These are phyloP conservation scores for Podaxis rugospora DNA, from an alignment of 768 basidiomycete genomes.

Conservation along the genomic window DNA sequence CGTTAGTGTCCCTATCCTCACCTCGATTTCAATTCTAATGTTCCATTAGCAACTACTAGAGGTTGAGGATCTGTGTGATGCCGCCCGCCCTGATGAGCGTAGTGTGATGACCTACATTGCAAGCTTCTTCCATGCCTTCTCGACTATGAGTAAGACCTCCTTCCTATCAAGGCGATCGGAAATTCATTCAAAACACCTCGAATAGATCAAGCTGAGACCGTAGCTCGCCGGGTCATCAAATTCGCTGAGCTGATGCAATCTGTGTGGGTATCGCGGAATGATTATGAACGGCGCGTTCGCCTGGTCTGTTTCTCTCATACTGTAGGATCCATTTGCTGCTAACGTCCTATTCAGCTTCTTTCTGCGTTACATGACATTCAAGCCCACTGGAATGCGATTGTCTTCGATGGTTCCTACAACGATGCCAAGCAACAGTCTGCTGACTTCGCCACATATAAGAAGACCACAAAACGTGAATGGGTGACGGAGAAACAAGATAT, in stretches of 20 bases:
- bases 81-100: constrained; percentile 86
- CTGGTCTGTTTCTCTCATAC: constrained; percentile 34
- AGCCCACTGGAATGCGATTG: constrained; percentile 60
- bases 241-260: constrained; percentile 96
- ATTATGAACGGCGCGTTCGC: constrained; percentile 85
- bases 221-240: constrained; percentile 89
- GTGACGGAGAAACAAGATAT: constrained; percentile 88
- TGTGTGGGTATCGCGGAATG: constrained; percentile 82
- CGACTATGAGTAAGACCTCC: constrained; percentile 75
- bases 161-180: background rate
- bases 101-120: constrained; percentile 99
- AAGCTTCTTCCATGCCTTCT: constrained; percentile 97
- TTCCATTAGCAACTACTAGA: constrained; percentile 80
- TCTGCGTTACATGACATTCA: constrained; percentile 63
- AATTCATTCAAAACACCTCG: constrained; percentile 6
- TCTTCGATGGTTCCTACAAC: constrained; percentile 69
- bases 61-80: constrained; percentile 92
- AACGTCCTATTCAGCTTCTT: constrained; percentile 45
- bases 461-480: constrained; percentile 81
- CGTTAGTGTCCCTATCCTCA: constrained; percentile 39
- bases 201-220: constrained; percentile 91
- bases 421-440: constrained; percentile 77
- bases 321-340: background rate
- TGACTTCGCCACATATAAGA: constrained; percentile 77
- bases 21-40: background rate